Evolutionary conservation across 1,284 basidiomycete genomes (phyloP), one percentile per base, ranked within the genome.

Genomic region (Ceraceosorus guamensis): DNA sequence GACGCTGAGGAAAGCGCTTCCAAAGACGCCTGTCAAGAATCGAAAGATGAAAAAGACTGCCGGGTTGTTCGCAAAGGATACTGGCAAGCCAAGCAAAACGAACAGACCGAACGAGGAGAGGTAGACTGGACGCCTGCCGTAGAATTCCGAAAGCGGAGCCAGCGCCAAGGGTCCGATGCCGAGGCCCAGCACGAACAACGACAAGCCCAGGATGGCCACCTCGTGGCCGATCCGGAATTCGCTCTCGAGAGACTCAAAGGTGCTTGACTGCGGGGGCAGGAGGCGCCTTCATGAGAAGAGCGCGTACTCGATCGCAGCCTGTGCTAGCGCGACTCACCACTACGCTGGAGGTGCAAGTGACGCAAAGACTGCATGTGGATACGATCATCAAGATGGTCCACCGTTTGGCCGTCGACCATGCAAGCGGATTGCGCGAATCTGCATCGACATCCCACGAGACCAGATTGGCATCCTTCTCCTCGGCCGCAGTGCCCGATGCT

Each of bases 1-100:
- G 1, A 91, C 88, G 56, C 83, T 85, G 24, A 91, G 77, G 75
- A 91, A 91, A 0, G 87, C 84, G 0, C 85, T 79, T 0, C 87
- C 80, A 4, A 73, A 75, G 16, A 57, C 33, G 11, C 88, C 88
- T 2, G 82, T 82, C 18, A 87, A 63, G 71, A 87, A 87, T 4
- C 87, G 83, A 65, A 87, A 87, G 63, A 85, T 79, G 7, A 88
- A 77, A 64, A 82, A 82, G 0, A 84, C 81, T 8, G 78, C 83
- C 6, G 46, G 44, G 45, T 84, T 80, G 1, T 82, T 83, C 6
- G 84, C 80, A 60, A 88, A 87, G 0, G 85, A 83, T 6, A 87
- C 83, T 0, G 84, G 84, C 57, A 85, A 83, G 41, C 83, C 82
- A 53, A 85, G 79, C 0, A 82, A 67, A 31, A 47, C 63, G 60